Evolutionary conservation across 345 rosid genomes (phyloP).

Genomic region (Ricinus communis): DNA sequence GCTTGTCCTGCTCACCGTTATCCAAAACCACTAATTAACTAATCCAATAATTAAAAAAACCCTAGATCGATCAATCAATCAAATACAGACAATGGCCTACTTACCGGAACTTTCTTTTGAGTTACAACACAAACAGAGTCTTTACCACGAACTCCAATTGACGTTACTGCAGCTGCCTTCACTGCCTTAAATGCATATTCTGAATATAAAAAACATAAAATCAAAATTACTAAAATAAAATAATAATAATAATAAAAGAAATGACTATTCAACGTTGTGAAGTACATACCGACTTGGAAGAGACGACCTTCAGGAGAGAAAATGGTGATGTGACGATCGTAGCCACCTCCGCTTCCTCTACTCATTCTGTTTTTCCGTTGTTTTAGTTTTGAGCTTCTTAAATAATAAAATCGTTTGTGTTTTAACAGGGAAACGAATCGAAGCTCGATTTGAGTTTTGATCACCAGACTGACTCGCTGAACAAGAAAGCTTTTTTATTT

Average conservation of each 20-base stretch:
- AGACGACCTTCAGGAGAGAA: conserved; percentile 93
- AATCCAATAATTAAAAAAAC: conserved; percentile 1
- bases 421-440: background rate
- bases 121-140: conserved; percentile 96
- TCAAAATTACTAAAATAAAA: background rate
- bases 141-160: conserved; percentile 93
- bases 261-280: background rate
- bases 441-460: background rate
- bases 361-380: conserved; percentile 57
- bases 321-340: conserved; percentile 87
- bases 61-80: background rate
- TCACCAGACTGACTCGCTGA: conserved; percentile 19
- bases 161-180: conserved; percentile 89
- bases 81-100: conserved; percentile 24
- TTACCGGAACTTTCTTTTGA: conserved; percentile 97
- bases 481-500: conserved; percentile 19
- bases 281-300: conserved; percentile 82
- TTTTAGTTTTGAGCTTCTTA: background rate
- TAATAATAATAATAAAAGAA: background rate
- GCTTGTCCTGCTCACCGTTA: conserved; percentile 74
- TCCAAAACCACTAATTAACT: conserved; percentile 6
- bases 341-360: conserved; percentile 83
- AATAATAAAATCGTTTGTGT: no score
- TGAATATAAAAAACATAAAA: conserved; percentile 17
- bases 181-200: conserved; percentile 99